Evolutionary conservation across 2,329 filamentous ascomycete genomes (phyloP), one percentile per base, ranked within the genome.

Genomic region (Dendrostoma leiphaemia): DNA sequence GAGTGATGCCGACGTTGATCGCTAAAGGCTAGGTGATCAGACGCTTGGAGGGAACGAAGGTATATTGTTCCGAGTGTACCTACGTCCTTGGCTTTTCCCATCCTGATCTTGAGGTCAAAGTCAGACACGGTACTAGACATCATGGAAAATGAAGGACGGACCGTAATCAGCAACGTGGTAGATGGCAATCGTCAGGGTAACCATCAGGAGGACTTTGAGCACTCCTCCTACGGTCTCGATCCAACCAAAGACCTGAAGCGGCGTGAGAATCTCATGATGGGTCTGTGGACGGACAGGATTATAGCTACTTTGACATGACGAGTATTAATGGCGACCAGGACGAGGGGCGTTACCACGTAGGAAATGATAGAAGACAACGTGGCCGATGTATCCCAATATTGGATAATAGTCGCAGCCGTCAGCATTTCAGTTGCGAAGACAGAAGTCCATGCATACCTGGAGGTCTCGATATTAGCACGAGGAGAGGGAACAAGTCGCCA

Each of bases 201-300:
- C 2, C 10, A 62, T 54, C 17, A 62, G 51, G 6, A 54, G 15
- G 2, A 57, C 55, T 46, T 63, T 63, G 3, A 64, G 37, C 3
- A 57, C 17, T 10, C 62, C 62, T 15, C 62, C 60, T 10, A 59
- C 35, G 15, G 60, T 61, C 51, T 63, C 62, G 1, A 64, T 48
- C 51, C 54, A 59, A n/a, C 62, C 62, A n/a, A 62, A 64, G 19
- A 57, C 59, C 61, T 64, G 24, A 24, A 24, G 8, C 8, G 17
- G 3, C 6, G n/a, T 55, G 9, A 58, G 44, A 38, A 28, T 17
- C n/a, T 2, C 13, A 41, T n/a, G 21, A 15, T 41, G 2, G 10
- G 21, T 26, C 24, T 2, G 17, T 29, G 1, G 2, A 6, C 9
- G 6, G 13, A 0, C 9, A 15, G 15, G 9, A 19, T 6, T 6